phyloP scores from a whole-genome alignment of 2,329 filamentous ascomycete species.

The Cucurbitaria berberidis region DNA sequence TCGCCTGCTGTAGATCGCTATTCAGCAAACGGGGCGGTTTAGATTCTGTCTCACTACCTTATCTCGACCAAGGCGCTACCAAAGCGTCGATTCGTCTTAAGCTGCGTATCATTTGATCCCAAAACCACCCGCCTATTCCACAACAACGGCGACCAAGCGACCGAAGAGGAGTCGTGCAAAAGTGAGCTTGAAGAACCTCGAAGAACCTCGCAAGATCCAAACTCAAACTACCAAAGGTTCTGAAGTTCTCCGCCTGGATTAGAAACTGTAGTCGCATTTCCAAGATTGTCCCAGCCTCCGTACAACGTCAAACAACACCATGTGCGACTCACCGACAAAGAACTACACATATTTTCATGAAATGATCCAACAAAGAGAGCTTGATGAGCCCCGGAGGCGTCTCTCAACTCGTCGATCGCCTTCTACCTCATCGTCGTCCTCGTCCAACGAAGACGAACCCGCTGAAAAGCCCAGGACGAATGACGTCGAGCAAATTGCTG shows the following conservation, averaged over 20 bases:
- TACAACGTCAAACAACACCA: no score
- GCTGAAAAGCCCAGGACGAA: constrained; percentile 5
- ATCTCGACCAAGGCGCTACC: neutral
- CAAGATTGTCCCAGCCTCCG: neutral
- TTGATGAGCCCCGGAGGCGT: no score
- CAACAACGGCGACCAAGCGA: neutral
- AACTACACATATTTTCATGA: no score
- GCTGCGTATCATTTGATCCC: neutral
- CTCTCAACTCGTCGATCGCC: no score
- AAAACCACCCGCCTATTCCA: neutral
- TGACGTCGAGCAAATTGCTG: constrained; percentile 16
- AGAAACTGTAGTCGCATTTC: no score
- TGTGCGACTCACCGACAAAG: constrained; percentile 9
- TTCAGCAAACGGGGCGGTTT: neutral
- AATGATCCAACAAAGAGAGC: no score
- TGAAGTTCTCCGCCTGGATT: no score
- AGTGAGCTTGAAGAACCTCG: no score
- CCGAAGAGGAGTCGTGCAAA: no score
- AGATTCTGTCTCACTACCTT: neutral
- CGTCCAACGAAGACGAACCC: neutral
- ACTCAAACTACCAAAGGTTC: no score
- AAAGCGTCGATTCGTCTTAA: neutral
- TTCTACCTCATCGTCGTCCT: constrained; percentile 2
- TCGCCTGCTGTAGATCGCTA: neutral
- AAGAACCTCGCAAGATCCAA: no score